Percentiles rank a stretch among this genome's conserved stretches.
phyloP scores from a whole-genome alignment of 2,329 filamentous ascomycete genomes.

The Botryosphaeria agaves region DNA sequence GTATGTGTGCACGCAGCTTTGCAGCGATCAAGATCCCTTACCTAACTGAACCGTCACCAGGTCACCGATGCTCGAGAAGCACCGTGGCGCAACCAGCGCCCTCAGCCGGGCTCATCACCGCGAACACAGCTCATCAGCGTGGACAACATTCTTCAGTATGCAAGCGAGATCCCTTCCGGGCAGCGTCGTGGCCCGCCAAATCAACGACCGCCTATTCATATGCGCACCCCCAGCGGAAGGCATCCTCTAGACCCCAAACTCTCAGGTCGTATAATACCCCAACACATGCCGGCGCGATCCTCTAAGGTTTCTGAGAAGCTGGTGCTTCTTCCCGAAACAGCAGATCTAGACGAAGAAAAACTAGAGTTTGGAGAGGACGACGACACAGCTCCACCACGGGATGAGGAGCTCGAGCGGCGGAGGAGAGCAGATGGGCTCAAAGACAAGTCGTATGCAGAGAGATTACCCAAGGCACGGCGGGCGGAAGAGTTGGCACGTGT shows the following conservation, averaged over 20 bases:
- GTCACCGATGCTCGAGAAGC: constrained; percentile 41
- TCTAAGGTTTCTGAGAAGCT: constrained; percentile 94
- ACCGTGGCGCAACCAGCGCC: constrained; percentile 13
- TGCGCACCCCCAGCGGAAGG: constrained; percentile 29
- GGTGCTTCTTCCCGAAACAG: constrained; percentile 79
- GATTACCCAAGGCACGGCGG: constrained; percentile 72
- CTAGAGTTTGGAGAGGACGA: constrained; percentile 43
- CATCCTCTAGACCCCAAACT: constrained; percentile 37
- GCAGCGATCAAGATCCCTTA: no score
- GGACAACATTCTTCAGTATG: constrained; percentile 87
- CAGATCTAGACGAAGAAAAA: constrained; percentile 35
- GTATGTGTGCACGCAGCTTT: no score
- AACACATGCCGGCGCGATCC: constrained; percentile 56
- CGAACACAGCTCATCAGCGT: constrained; percentile 62
- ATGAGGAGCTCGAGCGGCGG: constrained; percentile 50
- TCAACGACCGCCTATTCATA: constrained; percentile 26
- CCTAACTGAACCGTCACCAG: no score
- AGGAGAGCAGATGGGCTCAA: constrained; percentile 40
- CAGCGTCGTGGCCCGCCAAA: constrained; percentile 59
- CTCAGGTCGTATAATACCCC: constrained; percentile 32
- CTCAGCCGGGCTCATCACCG: no score
- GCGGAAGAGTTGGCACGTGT: constrained; percentile 77
- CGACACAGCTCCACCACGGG: constrained; percentile 41
- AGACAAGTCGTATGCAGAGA: constrained; percentile 85
- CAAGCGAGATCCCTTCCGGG: constrained; percentile 86